Percentiles rank a stretch among this genome's conserved stretches.
Evolutionary conservation across 768 basidiomycete genomes (phyloP).

Genomic region (Aureoboletus auriporus): DNA sequence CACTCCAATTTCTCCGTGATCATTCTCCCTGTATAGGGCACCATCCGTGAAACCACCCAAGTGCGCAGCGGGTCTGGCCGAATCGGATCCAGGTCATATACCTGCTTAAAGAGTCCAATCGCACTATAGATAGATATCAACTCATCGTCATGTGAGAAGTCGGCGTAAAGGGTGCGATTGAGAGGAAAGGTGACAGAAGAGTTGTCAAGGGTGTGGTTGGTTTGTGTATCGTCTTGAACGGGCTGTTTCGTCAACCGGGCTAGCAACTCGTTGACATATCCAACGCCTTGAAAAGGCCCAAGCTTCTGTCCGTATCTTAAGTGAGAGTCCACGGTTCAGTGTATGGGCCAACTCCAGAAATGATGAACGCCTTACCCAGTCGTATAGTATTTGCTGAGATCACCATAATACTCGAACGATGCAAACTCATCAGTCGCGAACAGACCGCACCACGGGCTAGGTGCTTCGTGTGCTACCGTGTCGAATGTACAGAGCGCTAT

Average conservation of each 20-base stretch:
- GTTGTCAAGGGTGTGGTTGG: conserved; percentile 67
- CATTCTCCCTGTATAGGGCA: conserved; percentile 71
- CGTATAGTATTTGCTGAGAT: conserved; percentile 72
- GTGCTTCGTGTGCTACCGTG: conserved; percentile 43
- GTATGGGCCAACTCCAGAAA: too few species aligned
- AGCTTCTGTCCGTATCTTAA: conserved; percentile 61
- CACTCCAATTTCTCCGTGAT: conserved; percentile 66
- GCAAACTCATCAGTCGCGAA: conserved; percentile 60
- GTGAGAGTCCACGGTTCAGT: background rate
- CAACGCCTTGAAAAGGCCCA: conserved; percentile 75
- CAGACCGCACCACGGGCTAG: conserved; percentile 64
- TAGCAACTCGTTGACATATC: conserved; percentile 82
- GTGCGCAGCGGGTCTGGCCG: conserved; percentile 22
- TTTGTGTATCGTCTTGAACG: conserved; percentile 68
- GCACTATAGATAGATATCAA: conserved; percentile 71
- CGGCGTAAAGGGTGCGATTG: conserved; percentile 59
- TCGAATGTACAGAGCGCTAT: conserved; percentile 77
- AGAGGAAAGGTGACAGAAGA: conserved; percentile 69
- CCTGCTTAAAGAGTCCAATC: conserved; percentile 46
- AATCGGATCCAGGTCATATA: conserved; percentile 21
- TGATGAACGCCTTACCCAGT: conserved; percentile 46
- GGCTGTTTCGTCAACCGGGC: conserved; percentile 64
- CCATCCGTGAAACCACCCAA: conserved; percentile 55
- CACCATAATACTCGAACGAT: conserved; percentile 60
- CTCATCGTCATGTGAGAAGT: conserved; percentile 83